phyloP scores from a whole-genome alignment of 495 filamentous ascomycete genomes.

The Melanomma pulvis-pyrius region DNA sequence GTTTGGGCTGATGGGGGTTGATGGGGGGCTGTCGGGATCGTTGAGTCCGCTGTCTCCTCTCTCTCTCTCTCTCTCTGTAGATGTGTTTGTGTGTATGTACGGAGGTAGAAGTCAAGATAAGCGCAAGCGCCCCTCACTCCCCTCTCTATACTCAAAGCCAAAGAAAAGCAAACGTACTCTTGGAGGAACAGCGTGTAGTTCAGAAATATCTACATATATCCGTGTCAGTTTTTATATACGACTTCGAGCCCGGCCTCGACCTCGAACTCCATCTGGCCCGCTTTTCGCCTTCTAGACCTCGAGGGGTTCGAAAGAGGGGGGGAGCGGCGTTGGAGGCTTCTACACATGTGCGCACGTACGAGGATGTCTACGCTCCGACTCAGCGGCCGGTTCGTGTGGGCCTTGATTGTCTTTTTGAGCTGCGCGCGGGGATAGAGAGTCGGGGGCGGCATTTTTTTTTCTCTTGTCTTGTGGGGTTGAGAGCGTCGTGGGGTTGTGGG shows the following conservation, averaged over 20 bases:
- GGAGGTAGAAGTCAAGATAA: neutral
- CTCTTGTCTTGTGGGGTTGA: neutral
- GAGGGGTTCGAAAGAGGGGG: neutral
- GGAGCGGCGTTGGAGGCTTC: too few species aligned
- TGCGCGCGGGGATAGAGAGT: constrained; percentile 78
- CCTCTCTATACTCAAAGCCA: too few species aligned
- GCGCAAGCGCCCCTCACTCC: too few species aligned
- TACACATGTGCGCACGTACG: too few species aligned
- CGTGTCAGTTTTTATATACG: constrained; percentile 55
- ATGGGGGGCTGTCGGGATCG: too few species aligned
- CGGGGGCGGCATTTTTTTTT: neutral
- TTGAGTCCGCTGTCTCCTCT: too few species aligned
- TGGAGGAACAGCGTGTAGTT: constrained; percentile 91
- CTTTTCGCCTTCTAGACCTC: neutral
- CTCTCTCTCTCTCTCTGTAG: neutral
- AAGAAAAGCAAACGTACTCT: constrained; percentile 61
- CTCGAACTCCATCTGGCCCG: too few species aligned
- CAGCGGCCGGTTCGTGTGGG: constrained; percentile 75
- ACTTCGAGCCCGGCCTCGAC: neutral
- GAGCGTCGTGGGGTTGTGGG: too few species aligned
- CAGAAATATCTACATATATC: too few species aligned
- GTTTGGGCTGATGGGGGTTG: too few species aligned
- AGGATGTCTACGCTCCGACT: constrained; percentile 87
- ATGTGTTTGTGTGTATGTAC: neutral
- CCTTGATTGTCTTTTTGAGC: constrained; percentile 86